Evolutionary conservation across 306 rosid genomes (phyloP), one percentile per base, ranked within the genome.

Genomic region (Amphicarpaea edgeworthii): DNA sequence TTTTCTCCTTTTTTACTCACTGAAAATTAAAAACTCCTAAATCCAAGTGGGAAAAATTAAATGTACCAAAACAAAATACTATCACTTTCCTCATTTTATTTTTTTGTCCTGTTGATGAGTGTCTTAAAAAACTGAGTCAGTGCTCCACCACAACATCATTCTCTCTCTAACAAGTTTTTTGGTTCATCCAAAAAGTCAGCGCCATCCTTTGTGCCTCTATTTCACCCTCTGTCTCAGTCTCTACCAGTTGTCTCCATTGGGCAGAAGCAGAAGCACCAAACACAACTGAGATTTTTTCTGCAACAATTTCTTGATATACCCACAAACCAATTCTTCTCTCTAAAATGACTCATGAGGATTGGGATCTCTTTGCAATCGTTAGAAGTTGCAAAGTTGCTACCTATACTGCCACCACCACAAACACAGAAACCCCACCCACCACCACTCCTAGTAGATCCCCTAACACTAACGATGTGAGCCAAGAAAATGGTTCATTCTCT

Each of bases 331-430:
- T 15, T 40, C n/a, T 1, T 59, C 19, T 58, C 14, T 10, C 24
- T 43, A 24, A 24, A 69, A 88, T 87, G 90, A 83, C 79, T 1
- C 41, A 51, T 38, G 89, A 82, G 5, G 93, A 89, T 51, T 93
- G 96, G 92, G 97, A 91, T 87, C 98, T 93, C 37, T 68, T 77
- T 55, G 93, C 98, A 1, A 89, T 93, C 15, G 96, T 93, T 6
- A 61, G 96, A 42, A 79, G 96, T 41, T 91, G 87, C 81, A 84
- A 76, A 75, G 38, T 86, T 51, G 41, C 72, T 2, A 32, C 73
- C 41, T 26, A 64, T 12, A 5, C 78, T 43, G 12, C 73, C 6
- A 26, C 60, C 26, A 68, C 61, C 28, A 57, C 68, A 58, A 50
- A 11, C 64, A 21, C 40, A 16, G 30, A 43, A 32, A 34, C 75